Conservation (phyloP, 805 yeast species). For the Cyberlindnera euphorbiae region DNA sequence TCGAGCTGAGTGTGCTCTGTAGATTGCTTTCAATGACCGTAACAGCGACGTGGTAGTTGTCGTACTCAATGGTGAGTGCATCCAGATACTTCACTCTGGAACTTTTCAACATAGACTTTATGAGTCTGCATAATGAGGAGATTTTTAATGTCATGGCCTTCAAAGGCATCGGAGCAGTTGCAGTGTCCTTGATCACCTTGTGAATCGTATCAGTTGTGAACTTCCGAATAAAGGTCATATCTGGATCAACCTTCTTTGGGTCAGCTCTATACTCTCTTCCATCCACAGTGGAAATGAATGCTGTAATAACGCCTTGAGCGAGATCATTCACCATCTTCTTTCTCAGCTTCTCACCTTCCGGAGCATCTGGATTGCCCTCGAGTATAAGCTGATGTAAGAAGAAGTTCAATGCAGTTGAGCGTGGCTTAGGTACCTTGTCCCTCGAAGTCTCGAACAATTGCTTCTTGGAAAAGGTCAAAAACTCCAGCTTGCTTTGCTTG, state of each 20-base stretch:
- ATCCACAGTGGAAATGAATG: constrained; percentile 57
- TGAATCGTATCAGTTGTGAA: constrained; percentile 66
- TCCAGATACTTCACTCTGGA: constrained; percentile 18
- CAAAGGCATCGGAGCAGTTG: constrained; percentile 31
- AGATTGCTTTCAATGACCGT: constrained; percentile 65
- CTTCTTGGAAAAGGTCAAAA: constrained; percentile 71
- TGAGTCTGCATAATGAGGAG: constrained; percentile 30
- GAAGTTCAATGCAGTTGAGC: constrained; percentile 72
- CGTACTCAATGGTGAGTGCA: constrained; percentile 42
- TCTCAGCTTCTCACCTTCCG: constrained; percentile 42
- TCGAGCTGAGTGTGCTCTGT: constrained; percentile 49
- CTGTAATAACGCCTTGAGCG: constrained; percentile 56
- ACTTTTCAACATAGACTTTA: constrained; percentile 25
- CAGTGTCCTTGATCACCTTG: constrained; percentile 55
- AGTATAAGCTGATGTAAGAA: constrained; percentile 71
- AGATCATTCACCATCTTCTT: constrained; percentile 53
- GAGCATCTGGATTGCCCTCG: constrained; percentile 33
- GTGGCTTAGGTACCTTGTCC: constrained; percentile 50
- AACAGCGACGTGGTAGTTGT: constrained; percentile 59
- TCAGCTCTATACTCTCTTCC: constrained; percentile 29
- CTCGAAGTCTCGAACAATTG: constrained; percentile 19
- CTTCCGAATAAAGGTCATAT: constrained; percentile 66
- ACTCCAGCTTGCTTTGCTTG: constrained; percentile 75
- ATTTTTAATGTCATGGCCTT: constrained; percentile 50
- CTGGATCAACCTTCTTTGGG: constrained; percentile 55